Conservation (phyloP, 225 moss, liverwort and hornwort species). For the Physcomitrellopsis africana region DNA sequence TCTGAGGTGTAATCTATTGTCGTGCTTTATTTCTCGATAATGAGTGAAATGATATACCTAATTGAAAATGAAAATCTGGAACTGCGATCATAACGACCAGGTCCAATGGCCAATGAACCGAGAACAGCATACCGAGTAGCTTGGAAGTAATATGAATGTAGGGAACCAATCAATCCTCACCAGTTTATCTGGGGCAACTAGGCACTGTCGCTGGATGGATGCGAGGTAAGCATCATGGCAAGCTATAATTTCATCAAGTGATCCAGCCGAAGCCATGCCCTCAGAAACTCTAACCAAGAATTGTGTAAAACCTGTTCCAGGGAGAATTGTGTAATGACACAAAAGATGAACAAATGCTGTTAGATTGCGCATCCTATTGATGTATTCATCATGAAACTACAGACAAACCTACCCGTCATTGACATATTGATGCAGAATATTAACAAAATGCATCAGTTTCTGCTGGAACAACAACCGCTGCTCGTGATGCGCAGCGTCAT, state of each 20-base stretch:
- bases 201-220: slow-evolving; percentile 93
- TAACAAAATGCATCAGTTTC: slow-evolving; percentile 99
- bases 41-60: background rate
- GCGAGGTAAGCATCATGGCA: slow-evolving; percentile 93
- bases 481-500: slow-evolving; percentile 86
- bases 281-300: no score
- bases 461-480: slow-evolving; percentile 88
- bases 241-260: slow-evolving; percentile 94
- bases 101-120: background rate
- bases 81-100: background rate
- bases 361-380: slow-evolving; percentile 12
- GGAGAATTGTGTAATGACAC: slow-evolving; percentile 25
- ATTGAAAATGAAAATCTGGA: background rate
- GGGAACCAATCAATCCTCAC: slow-evolving; percentile 44
- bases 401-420: slow-evolving; percentile 82
- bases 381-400: slow-evolving; percentile 4
- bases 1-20: background rate
- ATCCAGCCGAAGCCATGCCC: slow-evolving; percentile 90
- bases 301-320: slow-evolving; percentile 81
- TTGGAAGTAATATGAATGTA: slow-evolving; percentile 17
- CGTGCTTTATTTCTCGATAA: slow-evolving; percentile 16
- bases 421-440: slow-evolving; percentile 94
- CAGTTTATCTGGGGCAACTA: slow-evolving; percentile 94
- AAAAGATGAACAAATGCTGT: background rate
- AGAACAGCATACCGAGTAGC: background rate